Conservation (phyloP, 495 filamentous ascomycete genomes). For the Cudoniella acicularis region DNA sequence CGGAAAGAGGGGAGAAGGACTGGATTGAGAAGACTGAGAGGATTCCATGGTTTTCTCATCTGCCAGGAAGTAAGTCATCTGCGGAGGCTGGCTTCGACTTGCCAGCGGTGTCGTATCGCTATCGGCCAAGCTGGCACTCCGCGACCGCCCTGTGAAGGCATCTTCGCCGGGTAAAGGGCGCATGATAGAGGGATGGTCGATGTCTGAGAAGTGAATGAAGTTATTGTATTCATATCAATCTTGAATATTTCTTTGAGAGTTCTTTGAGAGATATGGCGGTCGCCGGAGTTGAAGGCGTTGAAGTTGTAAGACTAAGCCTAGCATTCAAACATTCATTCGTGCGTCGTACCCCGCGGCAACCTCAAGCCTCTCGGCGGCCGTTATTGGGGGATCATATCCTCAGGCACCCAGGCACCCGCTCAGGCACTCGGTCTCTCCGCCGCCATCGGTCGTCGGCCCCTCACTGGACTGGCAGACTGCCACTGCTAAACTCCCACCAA, state of each 20-base stretch:
- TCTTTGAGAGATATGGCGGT: background rate
- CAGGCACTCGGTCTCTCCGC: background rate
- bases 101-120: constrained; percentile 29
- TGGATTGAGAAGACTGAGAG: constrained; percentile 32
- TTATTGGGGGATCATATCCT: background rate
- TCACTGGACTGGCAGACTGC: no score
- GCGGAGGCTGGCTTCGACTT: constrained; percentile 29
- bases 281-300: background rate
- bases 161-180: constrained; percentile 37
- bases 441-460: background rate
- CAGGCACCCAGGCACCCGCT: background rate
- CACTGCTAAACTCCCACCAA: background rate
- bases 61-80: constrained; percentile 55
- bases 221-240: background rate
- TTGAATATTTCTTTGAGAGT: background rate
- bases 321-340: background rate
- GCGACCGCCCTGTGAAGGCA: constrained; percentile 31
- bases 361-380: background rate
- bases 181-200: constrained; percentile 23
- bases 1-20: constrained; percentile 18
- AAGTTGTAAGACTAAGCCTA: no score
- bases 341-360: constrained; percentile 1
- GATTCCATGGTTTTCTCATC: constrained; percentile 50
- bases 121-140: constrained; percentile 24
- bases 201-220: background rate